Conservation (phyloP, 805 yeast species). For the Sugiyamaella smithiae region DNA sequence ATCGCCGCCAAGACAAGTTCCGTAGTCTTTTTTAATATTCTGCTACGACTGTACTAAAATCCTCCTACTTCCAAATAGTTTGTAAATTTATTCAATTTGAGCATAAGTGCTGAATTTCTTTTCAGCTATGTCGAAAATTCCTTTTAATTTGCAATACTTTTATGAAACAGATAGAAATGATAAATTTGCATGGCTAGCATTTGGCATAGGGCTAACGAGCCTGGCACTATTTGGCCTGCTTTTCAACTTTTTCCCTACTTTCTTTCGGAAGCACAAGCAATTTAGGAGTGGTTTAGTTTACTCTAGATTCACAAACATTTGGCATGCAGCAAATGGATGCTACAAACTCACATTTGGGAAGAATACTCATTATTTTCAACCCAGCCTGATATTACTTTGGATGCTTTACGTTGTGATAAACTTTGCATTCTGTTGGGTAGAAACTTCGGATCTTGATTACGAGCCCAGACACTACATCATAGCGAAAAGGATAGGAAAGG, state of each 20-base stretch:
- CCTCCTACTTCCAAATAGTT: no score
- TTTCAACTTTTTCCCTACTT: slow-evolving; percentile 43
- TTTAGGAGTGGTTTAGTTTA: neutral
- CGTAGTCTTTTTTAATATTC: no score
- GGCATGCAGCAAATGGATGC: slow-evolving; percentile 35
- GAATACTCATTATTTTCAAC: slow-evolving; percentile 37
- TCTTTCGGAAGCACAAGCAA: slow-evolving; percentile 26
- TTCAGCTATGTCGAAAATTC: slow-evolving; percentile 30
- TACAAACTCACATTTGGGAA: slow-evolving; percentile 16
- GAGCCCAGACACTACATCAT: slow-evolving; percentile 41
- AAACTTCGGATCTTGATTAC: slow-evolving; percentile 42
- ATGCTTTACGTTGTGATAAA: slow-evolving; percentile 34
- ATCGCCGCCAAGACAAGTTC: no score
- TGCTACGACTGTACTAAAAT: no score
- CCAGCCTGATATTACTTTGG: slow-evolving; percentile 38
- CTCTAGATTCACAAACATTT: slow-evolving; percentile 28
- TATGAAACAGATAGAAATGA: slow-evolving; percentile 40
- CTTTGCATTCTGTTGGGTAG: slow-evolving; percentile 32
- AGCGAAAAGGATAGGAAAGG: slow-evolving; percentile 42
- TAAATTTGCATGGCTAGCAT: slow-evolving; percentile 39
- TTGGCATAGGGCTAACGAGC: slow-evolving; percentile 30
- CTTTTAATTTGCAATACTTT: slow-evolving; percentile 39
- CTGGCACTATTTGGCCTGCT: slow-evolving; percentile 41
- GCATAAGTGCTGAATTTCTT: no score
- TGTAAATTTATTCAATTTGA: no score